Evolutionary conservation across 345 rosid species (phyloP).

Genomic region (Brassica rapa): DNA sequence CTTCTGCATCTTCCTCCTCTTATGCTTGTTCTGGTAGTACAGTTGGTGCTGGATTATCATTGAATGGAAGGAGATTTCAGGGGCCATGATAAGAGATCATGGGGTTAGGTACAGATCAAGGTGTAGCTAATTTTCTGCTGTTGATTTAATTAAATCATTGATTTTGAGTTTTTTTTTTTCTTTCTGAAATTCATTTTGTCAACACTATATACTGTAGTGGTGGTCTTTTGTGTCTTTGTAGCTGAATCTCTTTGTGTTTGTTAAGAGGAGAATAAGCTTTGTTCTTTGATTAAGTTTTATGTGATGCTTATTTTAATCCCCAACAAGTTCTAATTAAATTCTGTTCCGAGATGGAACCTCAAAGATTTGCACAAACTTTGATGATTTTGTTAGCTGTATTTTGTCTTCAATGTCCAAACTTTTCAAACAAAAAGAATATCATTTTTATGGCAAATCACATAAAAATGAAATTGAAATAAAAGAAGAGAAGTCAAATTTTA

Average conservation of each 20-base stretch:
- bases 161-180: slow-evolving; percentile 27
- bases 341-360: neutral
- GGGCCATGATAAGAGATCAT: slow-evolving; percentile 34
- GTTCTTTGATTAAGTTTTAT: slow-evolving; percentile 20
- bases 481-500: slow-evolving; percentile 21
- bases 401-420: slow-evolving; percentile 1
- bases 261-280: slow-evolving; percentile 31
- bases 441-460: neutral
- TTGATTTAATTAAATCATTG: slow-evolving; percentile 38
- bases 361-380: slow-evolving; percentile 10
- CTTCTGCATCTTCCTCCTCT: slow-evolving; percentile 36
- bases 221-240: slow-evolving; percentile 16
- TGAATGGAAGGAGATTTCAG: slow-evolving; percentile 46
- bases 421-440: slow-evolving; percentile 1
- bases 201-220: slow-evolving; percentile 34
- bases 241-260: slow-evolving; percentile 31
- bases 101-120: slow-evolving; percentile 39
- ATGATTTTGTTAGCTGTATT: neutral
- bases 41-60: slow-evolving; percentile 40
- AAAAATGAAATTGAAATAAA: neutral
- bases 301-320: slow-evolving; percentile 23
- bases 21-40: slow-evolving; percentile 30
- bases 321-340: slow-evolving; percentile 20
- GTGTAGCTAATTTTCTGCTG: slow-evolving; percentile 24
- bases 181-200: slow-evolving; percentile 28